Base-by-base conservation (phyloP, 2,329 filamentous ascomycete genomes). In the Neodidymelliopsis sp. region DNA sequence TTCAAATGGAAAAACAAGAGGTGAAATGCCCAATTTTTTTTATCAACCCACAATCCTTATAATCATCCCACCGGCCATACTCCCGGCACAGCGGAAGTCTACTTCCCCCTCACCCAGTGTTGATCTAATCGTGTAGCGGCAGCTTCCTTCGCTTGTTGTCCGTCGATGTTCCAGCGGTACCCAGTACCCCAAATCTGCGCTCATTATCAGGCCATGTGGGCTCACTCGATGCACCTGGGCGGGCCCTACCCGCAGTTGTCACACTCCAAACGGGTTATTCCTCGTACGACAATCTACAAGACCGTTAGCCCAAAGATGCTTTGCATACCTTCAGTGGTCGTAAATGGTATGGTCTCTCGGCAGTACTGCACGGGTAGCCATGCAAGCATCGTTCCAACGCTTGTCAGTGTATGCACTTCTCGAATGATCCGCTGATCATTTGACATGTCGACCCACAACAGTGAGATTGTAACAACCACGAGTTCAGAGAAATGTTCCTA, bases 161-260 rank as follows among this genome's bases (percentile, higher is more conserved):
- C n/a, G n/a, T n/a, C n/a, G n/a, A n/a, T n/a, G n/a, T 18, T 36
- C n/a, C 15, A 15, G 24, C 22, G 35, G 37, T 35, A 41, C 20
- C 20, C 18, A 18, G 30, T 23, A 30, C 29, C 30, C 19, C 18
- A 27, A 40, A 53, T 41, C 39, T 53, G 49, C 44, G 39, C 49
- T 49, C 39, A 46, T 40, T 40, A 37, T 54, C 37, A 51, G 51
- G 28, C 51, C 47, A 47, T 43, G 18, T 47, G 16, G 51, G 27
- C 48, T 54, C 39, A 54, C 43, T 25, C n/a, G 24, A 24, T 30
- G 31, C 31, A 36, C 24, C 11, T 34, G 23, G 33, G 30, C 24
- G 27, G 35, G 30, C 23, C 47, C 30, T 41, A 37, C 34, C 43
- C 43, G 35, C 35, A 46, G 29, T 24, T 44, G 47, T 39, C 34